Base-by-base conservation (phyloP, 495 filamentous ascomycete species). In the Podospora didyma region DNA sequence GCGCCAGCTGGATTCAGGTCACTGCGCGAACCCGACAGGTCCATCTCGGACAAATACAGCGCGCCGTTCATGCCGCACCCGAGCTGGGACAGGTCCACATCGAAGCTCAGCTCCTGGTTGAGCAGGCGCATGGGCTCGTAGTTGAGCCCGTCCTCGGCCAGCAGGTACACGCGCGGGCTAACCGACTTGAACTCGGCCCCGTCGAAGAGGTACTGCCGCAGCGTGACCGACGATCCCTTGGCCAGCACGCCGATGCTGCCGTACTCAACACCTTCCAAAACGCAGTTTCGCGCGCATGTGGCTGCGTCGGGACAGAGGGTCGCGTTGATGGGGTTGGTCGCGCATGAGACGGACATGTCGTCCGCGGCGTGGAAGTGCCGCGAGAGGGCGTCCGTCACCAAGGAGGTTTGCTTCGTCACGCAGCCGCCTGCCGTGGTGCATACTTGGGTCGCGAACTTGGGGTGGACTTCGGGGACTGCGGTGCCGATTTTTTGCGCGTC, bases 1-100 rank as follows among this genome's bases (percentile, higher is more conserved):
- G 85, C 83, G 26, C 86, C 85, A 3, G 81, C 83, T 23, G 79
- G 73, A 69, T 87, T 88, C 31, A 80, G 65, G 14, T 70, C 64
- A 62, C 71, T 76, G 57, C 78, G 68, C 23, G 83, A 82, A 48
- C 85, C 84, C 26, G 79, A 73, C 2, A 61, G 58, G 23, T 74
- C 62, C 84, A 89, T 88, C 66, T 86, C 82, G 23, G 80, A 79
- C 31, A 88, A 74, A 67, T 87, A 88, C 12, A 89, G 73, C 2
- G 86, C 85, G 47, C 82, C 84, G 69, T 88, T 89, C 73, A 86
- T 77, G 3, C 86, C 86, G 62, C 86, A 89, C 2, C 75, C 77
- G 1, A 88, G 73, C 7, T 76, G 73, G 22, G 79, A 82, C 3
- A 80, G 73, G 63, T 89, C 83, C 19, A 88, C 80, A 53, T 87